Evolutionary conservation across 1,139 yeast genomes (phyloP), one percentile per base, ranked within the genome.

Genomic region (Yamadazyma spencermartinsiae): DNA sequence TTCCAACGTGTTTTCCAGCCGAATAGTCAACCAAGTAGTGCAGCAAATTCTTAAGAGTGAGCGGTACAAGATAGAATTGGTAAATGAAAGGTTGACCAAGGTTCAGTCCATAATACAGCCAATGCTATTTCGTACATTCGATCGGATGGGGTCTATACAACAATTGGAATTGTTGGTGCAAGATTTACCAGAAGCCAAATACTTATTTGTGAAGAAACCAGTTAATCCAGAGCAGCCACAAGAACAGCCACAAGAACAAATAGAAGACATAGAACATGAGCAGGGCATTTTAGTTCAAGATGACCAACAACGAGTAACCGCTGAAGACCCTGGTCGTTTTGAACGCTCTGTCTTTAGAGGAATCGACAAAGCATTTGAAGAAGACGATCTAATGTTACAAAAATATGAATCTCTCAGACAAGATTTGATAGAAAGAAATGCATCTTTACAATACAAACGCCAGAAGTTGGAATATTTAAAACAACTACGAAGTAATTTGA

Each of bases 1-100:
- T 39, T 41, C 60, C 29, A 56, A 50, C 36, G 43, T 52, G 34
- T 70, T 61, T 46, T 48, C 56, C 27, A 40, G 55, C 11, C 70
- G 65, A 41, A 57, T 61, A n/a, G 55, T 61, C 10, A 60, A 61
- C 43, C 72, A 66, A 39, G 59, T 68, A 1, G 60, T 61, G 9
- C 65, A 61, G 39, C 75, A 69, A 44, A 51, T 70, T 10, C 34
- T 64, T 14, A 63, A 63, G 49, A 51, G 59, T 37, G 76, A 70
- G 40, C 51, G 54, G 28, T 54, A 58, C 20, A 61, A 64, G 40
- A 33, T 67, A 14, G 42, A 51, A 17, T 43, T 52, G 19, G 63
- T 67, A 11, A 57, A 55, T 41, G 67, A 61, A 17, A 55, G 56
- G 34, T 45, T 70, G 25, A 37, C 40, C 12, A 54, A 52, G 14